Evolutionary conservation across 352 stramenopile genomes (phyloP).

Genomic region (Phytophthora chlamydospora): DNA sequence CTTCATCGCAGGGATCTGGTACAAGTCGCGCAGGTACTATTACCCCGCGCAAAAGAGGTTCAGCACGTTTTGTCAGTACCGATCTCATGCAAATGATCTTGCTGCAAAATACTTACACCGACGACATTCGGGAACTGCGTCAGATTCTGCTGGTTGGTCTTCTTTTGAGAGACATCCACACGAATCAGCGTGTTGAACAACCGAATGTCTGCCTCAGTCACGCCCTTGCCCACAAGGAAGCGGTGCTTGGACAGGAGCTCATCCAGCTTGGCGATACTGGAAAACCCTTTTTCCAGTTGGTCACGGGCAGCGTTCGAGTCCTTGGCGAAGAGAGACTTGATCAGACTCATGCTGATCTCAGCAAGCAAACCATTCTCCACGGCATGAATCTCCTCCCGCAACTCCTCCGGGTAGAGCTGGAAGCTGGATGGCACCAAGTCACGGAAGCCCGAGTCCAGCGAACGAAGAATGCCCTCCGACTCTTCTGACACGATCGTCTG

Average conservation of each 20-base stretch:
- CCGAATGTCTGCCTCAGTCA: slow-evolving; percentile 45
- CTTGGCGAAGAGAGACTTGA: slow-evolving; percentile 70
- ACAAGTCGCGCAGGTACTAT: slow-evolving; percentile 57
- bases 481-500: slow-evolving; percentile 83
- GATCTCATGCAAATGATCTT: no score
- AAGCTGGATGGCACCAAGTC: slow-evolving; percentile 35
- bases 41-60: neutral
- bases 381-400: slow-evolving; percentile 59
- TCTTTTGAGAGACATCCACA: slow-evolving; percentile 32
- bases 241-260: slow-evolving; percentile 15
- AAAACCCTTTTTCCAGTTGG: slow-evolving; percentile 32
- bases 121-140: slow-evolving; percentile 21
- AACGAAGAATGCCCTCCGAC: slow-evolving; percentile 72
- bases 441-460: slow-evolving; percentile 58
- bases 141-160: slow-evolving; percentile 9
- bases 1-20: slow-evolving; percentile 78
- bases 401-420: slow-evolving; percentile 53
- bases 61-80: no score
- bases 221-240: slow-evolving; percentile 22
- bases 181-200: slow-evolving; percentile 40
- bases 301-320: slow-evolving; percentile 63
- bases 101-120: slow-evolving; percentile 9
- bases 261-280: slow-evolving; percentile 34
- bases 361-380: slow-evolving; percentile 71
- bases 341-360: slow-evolving; percentile 62